Base-by-base conservation (phyloP, 225 moss, liverwort and hornwort species). In the Physcomitrellopsis africana region DNA sequence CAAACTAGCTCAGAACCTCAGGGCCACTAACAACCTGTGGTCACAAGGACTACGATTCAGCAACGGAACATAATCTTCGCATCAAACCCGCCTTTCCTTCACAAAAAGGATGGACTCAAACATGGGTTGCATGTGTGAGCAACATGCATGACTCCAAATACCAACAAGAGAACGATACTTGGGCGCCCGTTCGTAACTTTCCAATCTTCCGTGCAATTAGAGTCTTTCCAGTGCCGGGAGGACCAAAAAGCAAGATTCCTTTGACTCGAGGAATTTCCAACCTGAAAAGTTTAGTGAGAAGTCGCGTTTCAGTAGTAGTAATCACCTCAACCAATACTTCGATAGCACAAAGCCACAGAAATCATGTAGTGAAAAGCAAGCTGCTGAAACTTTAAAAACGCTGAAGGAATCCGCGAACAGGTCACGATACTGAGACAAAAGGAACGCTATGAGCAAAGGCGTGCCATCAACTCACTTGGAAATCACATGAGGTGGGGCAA, bases 181-280 rank as follows among this genome's bases (percentile, higher is more conserved):
- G n/a, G n/a, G n/a, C n/a, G 29, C 97, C 97, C 73, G 94, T 97
- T 14, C 94, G 89, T 83, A 94, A 77, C 80, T 97, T 97, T 60
- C 94, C 92, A 60, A 97, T 97, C 79, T 97, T 91, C 77, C 91
- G 85, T 49, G 97, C 97, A 82, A 97, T 93, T 15, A 97, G 91
- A 42, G 94, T 97, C 74, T 97, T 97, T 47, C 94, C 93, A 60
- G 97, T 97, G 75, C 97, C 97, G 66, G 92, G 97, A 7, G 97
- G 97, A 15, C n/a, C n/a, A n/a, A n/a, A n/a, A n/a, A n/a, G n/a
- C n/a, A n/a, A n/a, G n/a, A n/a, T n/a, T n/a, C n/a, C 97, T 70
- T 97, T 97, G 9, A 93, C 94, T 72, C 94, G 94, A 32, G 79
- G 73, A 42, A 97, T 97, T 58, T 93, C 97, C 73, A 93, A 83